Base-by-base conservation (phyloP, 768 basidiomycete species). In the Auricularia cornea region DNA sequence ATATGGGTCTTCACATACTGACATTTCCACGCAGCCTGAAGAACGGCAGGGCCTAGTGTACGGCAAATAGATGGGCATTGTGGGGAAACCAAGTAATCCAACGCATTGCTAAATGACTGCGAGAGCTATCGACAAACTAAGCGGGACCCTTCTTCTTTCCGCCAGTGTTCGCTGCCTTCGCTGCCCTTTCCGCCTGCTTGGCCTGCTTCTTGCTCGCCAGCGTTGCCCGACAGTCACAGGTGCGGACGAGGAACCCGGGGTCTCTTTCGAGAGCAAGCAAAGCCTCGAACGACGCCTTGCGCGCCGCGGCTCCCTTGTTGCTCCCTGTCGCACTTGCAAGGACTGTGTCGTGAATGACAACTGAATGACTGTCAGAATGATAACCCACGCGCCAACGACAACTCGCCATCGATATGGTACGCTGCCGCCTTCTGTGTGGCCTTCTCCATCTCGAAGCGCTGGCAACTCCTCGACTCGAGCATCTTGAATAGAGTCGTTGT, bases 401-500 rank as follows among this genome's bases (percentile, higher is more conserved):
- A 84, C 64, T 79, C 77, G 28, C 69, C 64, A 64, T 72, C 69
- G 57, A 70, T 72, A 51, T 69, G 72, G 56, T 63, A 66, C 31
- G 73, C 72, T 59, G 68, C 69, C 66, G 78, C 77, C 61, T 83
- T 82, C 29, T 41, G 56, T 31, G 26, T 66, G 3, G 66, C 41
- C 68, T 85, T 89, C 56, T 77, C 70, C 54, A 89, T 79, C 63
- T 82, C 77, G 63, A 90, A 87, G 62, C 80, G 75, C 60, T 84
- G 85, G 68, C 91, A 91, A 51, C 87, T 86, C 67, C 86, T 81
- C 31, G 83, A 81, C 69, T 92, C 88, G 60, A 92, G 76, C 30
- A 90, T 71, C 69, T 92, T 90, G 61, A 86, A 85, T 14, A 93
- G 78, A 60, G 84, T 77, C 70, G 88, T 88, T 29, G 87, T 89